A percentile compares a stretch with the other conserved stretches of the same genome.
Evolutionary conservation across 257 asterid genomes (phyloP).

Genomic region (Rauvolfia tetraphylla): DNA sequence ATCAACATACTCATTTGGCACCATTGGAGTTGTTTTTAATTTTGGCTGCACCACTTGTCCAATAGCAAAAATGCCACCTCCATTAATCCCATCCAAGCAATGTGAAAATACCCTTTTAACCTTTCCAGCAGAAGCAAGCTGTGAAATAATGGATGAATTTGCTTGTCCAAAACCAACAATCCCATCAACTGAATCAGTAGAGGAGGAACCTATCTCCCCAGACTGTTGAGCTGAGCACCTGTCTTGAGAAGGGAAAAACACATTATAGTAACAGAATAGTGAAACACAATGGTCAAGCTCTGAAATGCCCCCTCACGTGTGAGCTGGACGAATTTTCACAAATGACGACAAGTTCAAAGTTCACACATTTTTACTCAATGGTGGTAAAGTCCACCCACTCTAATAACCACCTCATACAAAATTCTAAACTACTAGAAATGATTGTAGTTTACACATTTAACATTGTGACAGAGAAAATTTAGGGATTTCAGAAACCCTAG

Average conservation of each 20-base stretch:
- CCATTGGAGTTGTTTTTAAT: conserved; percentile 69
- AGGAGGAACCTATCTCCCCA: conserved; percentile 82
- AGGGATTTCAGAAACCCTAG: neutral
- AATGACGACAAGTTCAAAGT: neutral
- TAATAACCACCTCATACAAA: neutral
- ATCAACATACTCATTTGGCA: conserved; percentile 64
- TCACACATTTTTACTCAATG: neutral
- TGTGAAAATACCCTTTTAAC: conserved; percentile 79
- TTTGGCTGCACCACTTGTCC: conserved; percentile 90
- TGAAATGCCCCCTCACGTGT: neutral
- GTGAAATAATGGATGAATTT: conserved; percentile 86
- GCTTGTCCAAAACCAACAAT: conserved; percentile 96
- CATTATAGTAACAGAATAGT: conserved; percentile 24
- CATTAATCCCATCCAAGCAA: conserved; percentile 78
- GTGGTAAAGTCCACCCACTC: neutral
- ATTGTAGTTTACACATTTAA: neutral
- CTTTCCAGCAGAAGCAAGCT: conserved; percentile 77
- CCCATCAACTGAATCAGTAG: conserved; percentile 93
- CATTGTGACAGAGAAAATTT: neutral
- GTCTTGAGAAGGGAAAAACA: conserved; percentile 31
- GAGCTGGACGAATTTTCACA: neutral
- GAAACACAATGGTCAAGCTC: neutral
- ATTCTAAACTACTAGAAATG: neutral
- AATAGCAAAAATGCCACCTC: conserved; percentile 96
- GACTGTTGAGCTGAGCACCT: conserved; percentile 91